Evolutionary conservation across 129 eudicot species (phyloP).

Genomic region (Centaurea solstitialis): DNA sequence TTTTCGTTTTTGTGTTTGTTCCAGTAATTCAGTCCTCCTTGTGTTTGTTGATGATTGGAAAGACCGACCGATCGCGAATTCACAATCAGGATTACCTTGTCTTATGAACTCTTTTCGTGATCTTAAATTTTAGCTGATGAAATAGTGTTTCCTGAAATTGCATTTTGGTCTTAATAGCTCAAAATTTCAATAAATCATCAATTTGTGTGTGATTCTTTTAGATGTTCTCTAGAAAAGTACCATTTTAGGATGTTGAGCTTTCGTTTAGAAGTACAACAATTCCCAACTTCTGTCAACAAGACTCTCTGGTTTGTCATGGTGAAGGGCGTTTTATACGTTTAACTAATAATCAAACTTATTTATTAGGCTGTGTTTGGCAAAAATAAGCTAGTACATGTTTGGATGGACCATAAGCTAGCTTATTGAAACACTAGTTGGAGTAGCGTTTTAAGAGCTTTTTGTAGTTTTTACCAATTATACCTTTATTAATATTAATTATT

Average conservation of each 20-base stretch:
- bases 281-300: background rate
- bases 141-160: background rate
- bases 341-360: background rate
- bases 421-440: no score
- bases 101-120: no score
- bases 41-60: background rate
- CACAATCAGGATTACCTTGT: background rate
- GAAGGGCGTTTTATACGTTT: background rate
- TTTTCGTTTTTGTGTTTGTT: background rate
- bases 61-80: background rate
- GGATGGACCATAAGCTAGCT: no score
- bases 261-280: background rate
- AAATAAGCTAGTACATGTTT: no score
- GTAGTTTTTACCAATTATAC: no score
- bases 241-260: background rate
- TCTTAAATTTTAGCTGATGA: background rate
- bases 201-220: background rate
- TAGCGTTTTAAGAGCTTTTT: no score
- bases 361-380: no score
- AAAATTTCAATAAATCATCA: background rate
- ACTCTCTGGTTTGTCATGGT: slow-evolving; percentile 6
- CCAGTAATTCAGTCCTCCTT: background rate
- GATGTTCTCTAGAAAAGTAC: background rate
- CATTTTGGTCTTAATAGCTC: background rate
- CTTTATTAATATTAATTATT: no score